phyloP scores from a whole-genome alignment of 1,139 yeast species.

The Scheffersomyces illinoinensis region DNA sequence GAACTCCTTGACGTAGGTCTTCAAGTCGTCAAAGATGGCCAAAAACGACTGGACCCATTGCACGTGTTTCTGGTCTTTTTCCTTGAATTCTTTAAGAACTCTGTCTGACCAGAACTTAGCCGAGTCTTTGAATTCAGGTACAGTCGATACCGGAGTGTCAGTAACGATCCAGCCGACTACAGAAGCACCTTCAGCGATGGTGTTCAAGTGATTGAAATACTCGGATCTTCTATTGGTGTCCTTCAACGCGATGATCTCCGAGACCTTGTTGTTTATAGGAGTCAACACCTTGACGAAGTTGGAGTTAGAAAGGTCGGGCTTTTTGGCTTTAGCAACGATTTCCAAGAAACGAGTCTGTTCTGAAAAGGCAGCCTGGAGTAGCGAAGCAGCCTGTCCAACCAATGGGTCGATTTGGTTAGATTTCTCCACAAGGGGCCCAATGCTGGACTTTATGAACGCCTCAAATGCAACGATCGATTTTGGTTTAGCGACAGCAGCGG shows the following conservation, averaged over 20 bases:
- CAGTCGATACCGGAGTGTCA: conserved; percentile 66
- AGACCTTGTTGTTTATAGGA: conserved; percentile 68
- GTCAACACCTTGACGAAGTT: conserved; percentile 56
- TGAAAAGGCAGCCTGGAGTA: conserved; percentile 58
- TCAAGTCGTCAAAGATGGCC: conserved; percentile 66
- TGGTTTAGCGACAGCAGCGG: conserved; percentile 26
- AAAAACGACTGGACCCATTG: conserved; percentile 79
- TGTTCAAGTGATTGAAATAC: conserved; percentile 69
- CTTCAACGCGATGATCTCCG: conserved; percentile 60
- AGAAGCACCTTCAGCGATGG: conserved; percentile 87
- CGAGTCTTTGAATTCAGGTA: conserved; percentile 85
- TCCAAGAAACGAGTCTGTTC: conserved; percentile 60
- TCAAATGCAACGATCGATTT: conserved; percentile 56
- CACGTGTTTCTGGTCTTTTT: conserved; percentile 60
- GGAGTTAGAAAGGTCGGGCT: conserved; percentile 62
- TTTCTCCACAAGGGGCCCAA: conserved; percentile 60
- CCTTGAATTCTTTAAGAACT: conserved; percentile 80
- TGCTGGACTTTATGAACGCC: conserved; percentile 48
- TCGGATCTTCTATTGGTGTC: conserved; percentile 73
- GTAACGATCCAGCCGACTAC: conserved; percentile 89
- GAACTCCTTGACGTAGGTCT: conserved; percentile 68
- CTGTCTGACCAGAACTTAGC: conserved; percentile 95
- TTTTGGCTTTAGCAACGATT: conserved; percentile 59
- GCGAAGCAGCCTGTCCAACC: conserved; percentile 60
- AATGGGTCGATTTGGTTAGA: conserved; percentile 64